Evolutionary conservation across 139 green algal genomes (phyloP), one percentile per base, ranked within the genome.

Genomic region (Astrephomene gubernaculifera): DNA sequence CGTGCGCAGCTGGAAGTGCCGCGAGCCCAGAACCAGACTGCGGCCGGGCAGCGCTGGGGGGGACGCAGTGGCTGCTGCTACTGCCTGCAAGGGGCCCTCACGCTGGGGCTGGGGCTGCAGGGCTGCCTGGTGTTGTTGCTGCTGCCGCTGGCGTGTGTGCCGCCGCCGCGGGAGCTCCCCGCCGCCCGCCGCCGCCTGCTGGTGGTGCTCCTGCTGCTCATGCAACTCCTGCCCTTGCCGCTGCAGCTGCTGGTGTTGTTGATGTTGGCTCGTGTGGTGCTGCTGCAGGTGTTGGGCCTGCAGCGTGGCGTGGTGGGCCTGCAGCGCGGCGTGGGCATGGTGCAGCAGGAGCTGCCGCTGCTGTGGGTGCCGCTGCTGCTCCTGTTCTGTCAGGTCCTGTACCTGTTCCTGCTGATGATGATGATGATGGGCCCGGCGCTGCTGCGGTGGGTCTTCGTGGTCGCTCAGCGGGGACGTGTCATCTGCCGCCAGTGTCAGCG

Each of bases 1-100:
- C 22, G 73, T 86, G 44, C 86, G 79, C 67, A 91, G 52, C 6
- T 53, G 24, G 36, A 75, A 82, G 39, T 45, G 44, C 1, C 35
- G 68, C 0, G 76, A n/a, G 0, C 76, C 76, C 60, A 83, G 39
- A 60, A 83, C 29, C 41, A 75, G 33, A 2, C 33, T 17, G 2
- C 79, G 79, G 24, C 43, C 24, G 7, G 57, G 71, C 29, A 44
- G 54, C 38, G 39, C 2, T 39, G 39, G 35, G 4, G 63, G 57
- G 3, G 38, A 25, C 4, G 7, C 10, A 29, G 39, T 39, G 2
- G 33, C 75, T 12, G 1, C 53, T 25, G n/a, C 53, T 1, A 17
- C 54, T 17, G 21, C 25, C 29, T 14, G 19, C 41, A 79, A 41
- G 43, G 17, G 33, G 57, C 49, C 49, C 49, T 12, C 49, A 12